Evolutionary conservation across 2,329 filamentous ascomycete species (phyloP).

Genomic region (Trichothecium roseum): DNA sequence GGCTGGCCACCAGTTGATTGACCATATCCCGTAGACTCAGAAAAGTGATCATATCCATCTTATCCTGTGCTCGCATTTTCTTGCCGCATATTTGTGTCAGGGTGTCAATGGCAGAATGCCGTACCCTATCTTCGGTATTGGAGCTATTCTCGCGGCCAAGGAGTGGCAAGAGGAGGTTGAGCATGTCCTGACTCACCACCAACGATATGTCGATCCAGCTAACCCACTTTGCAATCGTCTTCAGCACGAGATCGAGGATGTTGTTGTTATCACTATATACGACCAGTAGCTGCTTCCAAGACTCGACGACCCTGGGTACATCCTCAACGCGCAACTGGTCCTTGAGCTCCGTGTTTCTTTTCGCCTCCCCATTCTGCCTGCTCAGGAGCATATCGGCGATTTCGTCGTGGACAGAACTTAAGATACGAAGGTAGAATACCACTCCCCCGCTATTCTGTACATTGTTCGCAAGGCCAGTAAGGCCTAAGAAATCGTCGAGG

Average conservation of each 20-base stretch:
- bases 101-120: slow-evolving; percentile 86
- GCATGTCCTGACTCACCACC: slow-evolving; percentile 81
- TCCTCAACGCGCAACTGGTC: slow-evolving; percentile 81
- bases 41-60: slow-evolving; percentile 87
- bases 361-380: slow-evolving; percentile 66
- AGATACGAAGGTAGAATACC: slow-evolving; percentile 77
- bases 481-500: slow-evolving; percentile 75
- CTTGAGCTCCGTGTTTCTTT: slow-evolving; percentile 81
- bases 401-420: slow-evolving; percentile 89
- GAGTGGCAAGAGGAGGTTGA: slow-evolving; percentile 75
- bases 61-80: slow-evolving; percentile 92
- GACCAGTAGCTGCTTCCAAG: slow-evolving; percentile 84
- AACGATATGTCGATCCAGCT: slow-evolving; percentile 97
- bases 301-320: slow-evolving; percentile 75
- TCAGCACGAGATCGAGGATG: slow-evolving; percentile 79
- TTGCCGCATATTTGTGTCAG: slow-evolving; percentile 94
- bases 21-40: slow-evolving; percentile 81
- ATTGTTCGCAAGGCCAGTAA: slow-evolving; percentile 57
- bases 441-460: slow-evolving; percentile 66
- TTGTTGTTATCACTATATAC: slow-evolving; percentile 63
- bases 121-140: slow-evolving; percentile 67
- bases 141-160: slow-evolving; percentile 61
- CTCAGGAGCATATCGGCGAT: slow-evolving; percentile 87
- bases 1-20: slow-evolving; percentile 73
- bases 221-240: slow-evolving; percentile 92